A percentile compares a stretch with the other conserved stretches of the same genome.
Evolutionary conservation across 2,329 filamentous ascomycete genomes (phyloP).

Genomic region (Xylogone sp.): DNA sequence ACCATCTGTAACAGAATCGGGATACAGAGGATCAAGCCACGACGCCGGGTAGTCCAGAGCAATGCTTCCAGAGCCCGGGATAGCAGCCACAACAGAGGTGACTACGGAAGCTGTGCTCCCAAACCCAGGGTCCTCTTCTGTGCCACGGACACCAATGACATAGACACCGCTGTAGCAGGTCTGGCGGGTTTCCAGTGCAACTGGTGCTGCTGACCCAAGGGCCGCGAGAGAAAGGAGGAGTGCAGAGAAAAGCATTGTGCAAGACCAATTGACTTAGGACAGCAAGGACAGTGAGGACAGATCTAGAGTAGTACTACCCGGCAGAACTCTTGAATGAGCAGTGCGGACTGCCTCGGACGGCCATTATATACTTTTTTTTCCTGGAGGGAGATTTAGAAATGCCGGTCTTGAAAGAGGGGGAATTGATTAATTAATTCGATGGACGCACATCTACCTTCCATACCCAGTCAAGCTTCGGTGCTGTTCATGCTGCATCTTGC

Average conservation of each 20-base stretch:
- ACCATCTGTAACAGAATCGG: constrained; percentile 23
- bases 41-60: constrained; percentile 26
- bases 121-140: constrained; percentile 22
- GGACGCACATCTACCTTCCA: neutral
- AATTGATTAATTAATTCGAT: neutral
- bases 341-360: neutral
- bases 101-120: constrained; percentile 24
- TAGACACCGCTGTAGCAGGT: constrained; percentile 7
- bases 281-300: neutral
- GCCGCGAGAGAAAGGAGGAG: neutral
- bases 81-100: constrained; percentile 19
- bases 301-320: neutral
- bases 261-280: neutral
- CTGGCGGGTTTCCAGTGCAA: constrained; percentile 1
- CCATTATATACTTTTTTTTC: neutral
- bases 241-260: neutral
- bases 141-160: constrained; percentile 30
- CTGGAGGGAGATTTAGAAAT: neutral
- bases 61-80: constrained; percentile 27
- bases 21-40: constrained; percentile 14
- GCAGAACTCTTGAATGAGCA: neutral
- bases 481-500: neutral
- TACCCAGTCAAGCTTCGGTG: neutral
- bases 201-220: neutral
- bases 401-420: neutral